Evolutionary conservation across 495 filamentous ascomycete genomes (phyloP), one percentile per base, ranked within the genome.

Genomic region (Aspergillus funiculosus): DNA sequence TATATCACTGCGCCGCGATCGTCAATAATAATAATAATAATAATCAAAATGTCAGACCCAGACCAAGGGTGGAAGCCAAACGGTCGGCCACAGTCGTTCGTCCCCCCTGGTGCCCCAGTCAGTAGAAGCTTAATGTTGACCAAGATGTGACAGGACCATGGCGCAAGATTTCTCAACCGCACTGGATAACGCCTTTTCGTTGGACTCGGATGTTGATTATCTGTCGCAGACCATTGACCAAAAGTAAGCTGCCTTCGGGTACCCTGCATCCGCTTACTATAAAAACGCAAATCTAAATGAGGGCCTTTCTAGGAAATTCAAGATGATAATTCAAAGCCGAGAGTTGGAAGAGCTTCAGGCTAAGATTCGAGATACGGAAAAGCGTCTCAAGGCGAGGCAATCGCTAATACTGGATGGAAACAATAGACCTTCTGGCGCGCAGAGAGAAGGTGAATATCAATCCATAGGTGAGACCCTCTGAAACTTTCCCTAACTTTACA

Each of bases 311-410:
- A 77, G 74, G 51, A 68, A 59, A 51, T 67, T 94, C 76, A 64
- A 90, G 81, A 81, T 97, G 60, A 77, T 76, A 41, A 79, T 80
- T 27, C 87, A 90, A 56, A 80, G 73, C 32, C 75, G 78, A 15
- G 89, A 97, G 60, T 79, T 97, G 52, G 82, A 95, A 66, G 80
- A 81, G 28, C 81, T 97, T 43, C 88, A 95, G 65, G 80, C 79
- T 11, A 80, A 80, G 39, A 80, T 97, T 39, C 83, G 81, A 50
- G 87, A 88, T 56, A 87, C 91, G 48, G 91, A 97, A 67, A 71
- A 82, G 54, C 82, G 83, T 14, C 76, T 97, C 8, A 83, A 86
- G 64, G 66, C 63, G 31, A 61, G 56, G 30, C 50, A 66, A 50
- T 57, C 67, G 1, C 9, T 59, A 19, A 29, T 43, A 6, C 22